Conservation (phyloP, 2,329 filamentous ascomycete genomes). For the Rutstroemia sp. region DNA sequence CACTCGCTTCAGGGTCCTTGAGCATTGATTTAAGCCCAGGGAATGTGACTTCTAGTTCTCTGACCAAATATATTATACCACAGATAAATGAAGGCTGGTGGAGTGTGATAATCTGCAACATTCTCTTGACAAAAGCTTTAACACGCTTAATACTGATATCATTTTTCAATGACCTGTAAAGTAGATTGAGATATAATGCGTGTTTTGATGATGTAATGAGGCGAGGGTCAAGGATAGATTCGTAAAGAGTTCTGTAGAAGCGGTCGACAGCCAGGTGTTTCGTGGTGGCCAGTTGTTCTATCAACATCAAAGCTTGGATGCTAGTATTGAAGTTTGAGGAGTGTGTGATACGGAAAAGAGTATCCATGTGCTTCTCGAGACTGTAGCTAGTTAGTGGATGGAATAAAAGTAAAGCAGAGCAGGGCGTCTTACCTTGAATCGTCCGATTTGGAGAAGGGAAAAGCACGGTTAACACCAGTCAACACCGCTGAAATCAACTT, state of each 20-base stretch:
- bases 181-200: slow-evolving; percentile 84
- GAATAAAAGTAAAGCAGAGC: neutral
- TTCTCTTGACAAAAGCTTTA: slow-evolving; percentile 90
- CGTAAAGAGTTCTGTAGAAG: slow-evolving; percentile 93
- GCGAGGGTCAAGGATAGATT: slow-evolving; percentile 85
- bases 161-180: slow-evolving; percentile 81
- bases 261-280: slow-evolving; percentile 79
- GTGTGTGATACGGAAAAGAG: slow-evolving; percentile 91
- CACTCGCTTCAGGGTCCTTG: slow-evolving; percentile 70
- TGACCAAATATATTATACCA: slow-evolving; percentile 82
- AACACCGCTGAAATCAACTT: slow-evolving; percentile 89
- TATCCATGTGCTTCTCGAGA: slow-evolving; percentile 84
- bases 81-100: slow-evolving; percentile 92
- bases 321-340: slow-evolving; percentile 99
- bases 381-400: slow-evolving; percentile 34
- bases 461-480: slow-evolving; percentile 91
- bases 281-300: slow-evolving; percentile 80
- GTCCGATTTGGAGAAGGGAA: slow-evolving; percentile 82
- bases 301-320: slow-evolving; percentile 88
- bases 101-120: slow-evolving; percentile 78
- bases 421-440: slow-evolving; percentile 53
- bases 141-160: slow-evolving; percentile 87
- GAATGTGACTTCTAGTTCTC: slow-evolving; percentile 72
- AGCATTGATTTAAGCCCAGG: slow-evolving; percentile 72
- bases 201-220: slow-evolving; percentile 90